Conservation (phyloP, 2,329 filamentous ascomycete genomes). For the Colletotrichum tropicale region DNA sequence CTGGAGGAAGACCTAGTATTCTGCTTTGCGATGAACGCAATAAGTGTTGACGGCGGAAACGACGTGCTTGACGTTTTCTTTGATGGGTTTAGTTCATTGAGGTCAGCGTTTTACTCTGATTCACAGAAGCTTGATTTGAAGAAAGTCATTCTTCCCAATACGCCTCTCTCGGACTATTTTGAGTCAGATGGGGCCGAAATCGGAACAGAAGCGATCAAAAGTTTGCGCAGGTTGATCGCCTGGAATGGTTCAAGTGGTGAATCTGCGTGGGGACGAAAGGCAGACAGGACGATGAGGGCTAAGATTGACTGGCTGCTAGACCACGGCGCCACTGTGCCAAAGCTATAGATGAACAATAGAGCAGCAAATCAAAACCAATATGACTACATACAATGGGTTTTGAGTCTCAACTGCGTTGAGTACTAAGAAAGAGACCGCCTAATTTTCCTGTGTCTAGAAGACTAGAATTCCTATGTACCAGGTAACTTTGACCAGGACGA, state of each 20-base stretch:
- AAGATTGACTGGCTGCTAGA: neutral
- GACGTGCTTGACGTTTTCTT: fast-evolving
- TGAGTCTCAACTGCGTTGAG: too few species aligned
- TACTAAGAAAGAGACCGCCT: too few species aligned
- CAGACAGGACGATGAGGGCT: neutral
- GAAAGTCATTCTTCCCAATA: fast-evolving
- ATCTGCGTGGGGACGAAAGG: too few species aligned
- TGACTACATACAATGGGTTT: too few species aligned
- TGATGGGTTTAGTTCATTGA: fast-evolving
- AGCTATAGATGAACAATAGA: fast-evolving
- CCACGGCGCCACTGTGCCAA: neutral
- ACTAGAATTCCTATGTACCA: fast-evolving
- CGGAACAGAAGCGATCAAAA: neutral
- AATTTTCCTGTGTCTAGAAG: too few species aligned
- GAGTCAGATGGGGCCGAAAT: too few species aligned
- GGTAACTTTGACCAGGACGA: too few species aligned
- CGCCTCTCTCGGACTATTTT: too few species aligned
- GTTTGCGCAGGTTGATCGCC: fast-evolving
- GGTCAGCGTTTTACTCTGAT: fast-evolving
- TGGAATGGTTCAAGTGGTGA: fast-evolving
- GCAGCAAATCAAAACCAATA: neutral
- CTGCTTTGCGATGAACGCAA: neutral
- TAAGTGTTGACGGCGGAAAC: fast-evolving
- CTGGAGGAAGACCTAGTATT: fast-evolving
- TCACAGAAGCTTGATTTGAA: neutral